Conservation (phyloP, 768 basidiomycete species). For the Suillus tomentosus region DNA sequence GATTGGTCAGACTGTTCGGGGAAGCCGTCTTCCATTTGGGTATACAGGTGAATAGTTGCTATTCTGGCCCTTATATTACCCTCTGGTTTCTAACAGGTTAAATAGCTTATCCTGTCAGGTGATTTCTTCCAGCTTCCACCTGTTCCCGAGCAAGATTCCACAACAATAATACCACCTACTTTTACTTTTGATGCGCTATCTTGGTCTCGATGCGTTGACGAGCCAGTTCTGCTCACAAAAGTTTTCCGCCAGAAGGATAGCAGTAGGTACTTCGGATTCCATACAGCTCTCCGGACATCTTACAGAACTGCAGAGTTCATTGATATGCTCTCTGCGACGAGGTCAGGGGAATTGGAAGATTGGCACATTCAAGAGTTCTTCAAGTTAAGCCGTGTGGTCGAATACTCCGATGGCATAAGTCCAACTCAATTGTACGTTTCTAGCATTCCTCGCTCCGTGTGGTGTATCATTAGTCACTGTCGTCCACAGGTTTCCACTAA, state of each 20-base stretch:
- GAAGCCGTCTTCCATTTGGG: slow-evolving; percentile 57
- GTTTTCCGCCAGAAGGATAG: slow-evolving; percentile 77
- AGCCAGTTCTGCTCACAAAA: slow-evolving; percentile 50
- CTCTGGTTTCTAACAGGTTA: slow-evolving; percentile 15
- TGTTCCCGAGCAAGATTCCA: slow-evolving; percentile 52
- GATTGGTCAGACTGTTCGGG: slow-evolving; percentile 47
- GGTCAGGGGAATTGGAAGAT: slow-evolving; percentile 72
- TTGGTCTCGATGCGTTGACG: slow-evolving; percentile 58
- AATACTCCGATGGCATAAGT: slow-evolving; percentile 78
- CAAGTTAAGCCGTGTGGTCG: slow-evolving; percentile 60
- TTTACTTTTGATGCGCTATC: slow-evolving; percentile 68
- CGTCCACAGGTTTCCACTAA: slow-evolving; percentile 27
- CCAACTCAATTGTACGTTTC: slow-evolving; percentile 80
- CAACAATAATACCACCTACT: slow-evolving; percentile 49
- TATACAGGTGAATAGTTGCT: slow-evolving; percentile 48
- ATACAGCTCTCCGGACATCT: neutral
- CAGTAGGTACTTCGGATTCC: slow-evolving; percentile 28
- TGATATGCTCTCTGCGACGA: slow-evolving; percentile 97
- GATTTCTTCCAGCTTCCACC: slow-evolving; percentile 86
- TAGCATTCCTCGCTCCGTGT: neutral
- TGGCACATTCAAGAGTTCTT: slow-evolving; percentile 72
- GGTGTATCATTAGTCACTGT: neutral
- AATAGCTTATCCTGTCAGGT: slow-evolving; percentile 70
- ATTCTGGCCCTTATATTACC: neutral
- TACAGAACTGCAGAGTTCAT: slow-evolving; percentile 65